These are phyloP conservation scores for Linum usitatissimum DNA, from an alignment of 345 rosid genomes.

Conservation along the genomic window DNA sequence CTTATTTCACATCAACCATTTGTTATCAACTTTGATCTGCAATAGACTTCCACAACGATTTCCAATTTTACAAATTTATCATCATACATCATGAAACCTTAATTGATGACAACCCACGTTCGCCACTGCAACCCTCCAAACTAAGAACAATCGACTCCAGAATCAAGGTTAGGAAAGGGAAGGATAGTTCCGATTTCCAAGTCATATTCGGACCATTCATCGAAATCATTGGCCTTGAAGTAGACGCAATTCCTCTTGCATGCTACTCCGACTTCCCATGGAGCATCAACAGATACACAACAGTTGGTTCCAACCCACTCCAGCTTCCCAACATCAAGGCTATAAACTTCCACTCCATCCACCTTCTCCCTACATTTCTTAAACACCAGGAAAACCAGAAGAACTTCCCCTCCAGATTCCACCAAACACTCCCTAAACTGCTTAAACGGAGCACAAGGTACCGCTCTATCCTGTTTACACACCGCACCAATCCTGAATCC, in stretches of 20 bases:
- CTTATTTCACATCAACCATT: too few relatives aligned
- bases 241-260: constrained; percentile 1
- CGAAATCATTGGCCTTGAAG: not conserved
- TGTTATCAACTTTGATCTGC: too few relatives aligned
- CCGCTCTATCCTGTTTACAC: not conserved
- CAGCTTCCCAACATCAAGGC: not conserved
- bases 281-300: not conserved
- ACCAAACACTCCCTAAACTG: not conserved
- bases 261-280: not conserved
- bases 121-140: too few relatives aligned
- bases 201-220: not conserved
- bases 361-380: not conserved
- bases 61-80: too few relatives aligned
- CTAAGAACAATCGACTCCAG: too few relatives aligned
- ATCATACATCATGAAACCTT: too few relatives aligned
- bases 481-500: not conserved
- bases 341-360: not conserved
- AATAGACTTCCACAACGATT: too few relatives aligned
- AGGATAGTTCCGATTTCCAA: not conserved
- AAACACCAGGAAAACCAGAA: not conserved
- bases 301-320: not conserved
- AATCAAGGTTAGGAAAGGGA: not conserved
- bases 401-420: not conserved
- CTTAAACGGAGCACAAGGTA: not conserved
- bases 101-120: too few relatives aligned